Conservation (phyloP, 108 stramenopile species). For the Stephanodiscus minutulus region DNA sequence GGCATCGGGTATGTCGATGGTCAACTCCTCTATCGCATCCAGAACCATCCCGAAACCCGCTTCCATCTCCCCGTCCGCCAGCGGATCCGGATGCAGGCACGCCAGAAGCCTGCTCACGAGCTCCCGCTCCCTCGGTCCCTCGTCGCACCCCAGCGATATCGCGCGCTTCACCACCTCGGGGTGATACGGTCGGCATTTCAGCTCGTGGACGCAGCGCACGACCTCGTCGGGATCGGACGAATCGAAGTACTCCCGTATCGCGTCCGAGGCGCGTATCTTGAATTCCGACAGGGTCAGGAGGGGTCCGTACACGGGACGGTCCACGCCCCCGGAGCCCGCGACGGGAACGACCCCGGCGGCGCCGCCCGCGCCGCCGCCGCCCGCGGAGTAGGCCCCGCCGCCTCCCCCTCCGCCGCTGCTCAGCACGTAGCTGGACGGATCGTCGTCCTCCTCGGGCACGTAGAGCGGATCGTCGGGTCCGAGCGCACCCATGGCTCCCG, state of each 20-base stretch:
- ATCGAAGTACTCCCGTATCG: constrained; percentile 76
- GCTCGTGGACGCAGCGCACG: constrained; percentile 71
- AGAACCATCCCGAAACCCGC: constrained; percentile 87
- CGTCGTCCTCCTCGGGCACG: constrained; percentile 64
- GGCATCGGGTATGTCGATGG: constrained; percentile 90
- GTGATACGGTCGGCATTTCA: constrained; percentile 76
- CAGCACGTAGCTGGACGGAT: constrained; percentile 60
- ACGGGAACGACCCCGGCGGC: constrained; percentile 13
- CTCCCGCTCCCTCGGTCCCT: constrained; percentile 85
- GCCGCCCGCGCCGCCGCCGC: constrained; percentile 1
- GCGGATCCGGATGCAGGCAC: constrained; percentile 78
- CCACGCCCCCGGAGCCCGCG: no score
- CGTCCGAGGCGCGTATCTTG: constrained; percentile 74
- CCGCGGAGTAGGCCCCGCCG: no score
- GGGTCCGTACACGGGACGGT: constrained; percentile 72
- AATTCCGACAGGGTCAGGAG: constrained; percentile 85
- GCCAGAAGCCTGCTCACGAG: constrained; percentile 80
- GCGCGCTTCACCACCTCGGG: constrained; percentile 84
- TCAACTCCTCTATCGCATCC: constrained; percentile 84
- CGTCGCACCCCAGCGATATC: constrained; percentile 79
- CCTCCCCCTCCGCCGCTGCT: constrained; percentile 23
- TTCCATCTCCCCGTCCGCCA: constrained; percentile 78
- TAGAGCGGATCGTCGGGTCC: constrained; percentile 86
- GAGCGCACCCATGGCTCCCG: constrained; percentile 35
- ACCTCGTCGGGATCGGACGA: constrained; percentile 81